Evolutionary conservation across 2,329 filamentous ascomycete genomes (phyloP).

Genomic region (Colletotrichum sp.): DNA sequence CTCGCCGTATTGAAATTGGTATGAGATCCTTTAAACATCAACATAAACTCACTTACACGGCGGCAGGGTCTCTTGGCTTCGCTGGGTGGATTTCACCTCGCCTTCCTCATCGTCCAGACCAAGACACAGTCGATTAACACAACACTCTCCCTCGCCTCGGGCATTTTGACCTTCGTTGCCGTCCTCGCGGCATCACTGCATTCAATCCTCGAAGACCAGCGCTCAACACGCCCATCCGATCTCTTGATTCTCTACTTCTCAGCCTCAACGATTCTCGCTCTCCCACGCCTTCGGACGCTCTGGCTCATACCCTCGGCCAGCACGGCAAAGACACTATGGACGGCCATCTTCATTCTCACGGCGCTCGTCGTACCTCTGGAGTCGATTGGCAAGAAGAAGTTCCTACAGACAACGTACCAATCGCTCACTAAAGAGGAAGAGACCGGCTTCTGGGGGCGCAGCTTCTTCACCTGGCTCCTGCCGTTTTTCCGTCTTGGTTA

Average conservation of each 20-base stretch:
- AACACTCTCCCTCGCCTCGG: background rate
- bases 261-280: background rate
- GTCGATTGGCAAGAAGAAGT: conserved; percentile 23
- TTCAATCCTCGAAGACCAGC: background rate
- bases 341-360: background rate
- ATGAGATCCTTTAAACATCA: background rate
- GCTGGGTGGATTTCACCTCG: background rate
- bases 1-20: background rate
- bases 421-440: conserved; percentile 20
- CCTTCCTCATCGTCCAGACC: background rate
- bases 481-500: conserved; percentile 24
- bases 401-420: background rate
- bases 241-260: conserved; percentile 2
- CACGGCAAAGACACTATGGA: background rate
- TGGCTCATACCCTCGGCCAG: background rate
- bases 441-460: conserved; percentile 26
- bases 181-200: background rate
- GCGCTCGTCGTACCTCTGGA: conserved; percentile 20
- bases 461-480: conserved; percentile 25
- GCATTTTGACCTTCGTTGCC: background rate
- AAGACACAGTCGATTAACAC: background rate
- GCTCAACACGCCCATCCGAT: background rate
- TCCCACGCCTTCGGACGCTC: background rate
- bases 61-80: background rate
- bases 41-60: background rate